These are phyloP conservation scores for Dactylonectria macrodidyma DNA, from an alignment of 2,329 filamentous ascomycete genomes.

Conservation along the genomic window DNA sequence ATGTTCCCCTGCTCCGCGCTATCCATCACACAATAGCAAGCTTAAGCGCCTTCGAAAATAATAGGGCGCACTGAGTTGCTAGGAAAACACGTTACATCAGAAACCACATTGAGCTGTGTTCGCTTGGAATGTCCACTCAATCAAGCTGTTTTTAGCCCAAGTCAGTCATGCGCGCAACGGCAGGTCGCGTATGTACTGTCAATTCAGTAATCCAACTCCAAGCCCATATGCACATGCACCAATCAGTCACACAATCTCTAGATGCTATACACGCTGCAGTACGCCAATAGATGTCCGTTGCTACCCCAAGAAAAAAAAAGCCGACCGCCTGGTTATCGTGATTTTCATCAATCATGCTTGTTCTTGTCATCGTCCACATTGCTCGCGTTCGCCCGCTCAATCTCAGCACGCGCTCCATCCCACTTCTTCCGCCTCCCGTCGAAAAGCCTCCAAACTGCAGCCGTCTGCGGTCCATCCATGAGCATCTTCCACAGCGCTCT, in stretches of 20 bases:
- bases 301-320: background rate
- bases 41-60: too few species aligned
- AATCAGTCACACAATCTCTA: background rate
- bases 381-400: constrained; percentile 30
- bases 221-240: background rate
- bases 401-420: constrained; percentile 38
- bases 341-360: constrained; percentile 22
- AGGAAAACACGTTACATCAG: too few species aligned
- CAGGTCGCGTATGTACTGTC: too few species aligned
- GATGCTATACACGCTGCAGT: background rate
- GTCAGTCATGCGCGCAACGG: too few species aligned
- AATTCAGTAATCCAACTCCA: background rate
- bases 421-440: constrained; percentile 38
- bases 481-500: constrained; percentile 55
- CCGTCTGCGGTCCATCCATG: constrained; percentile 43
- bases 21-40: too few species aligned
- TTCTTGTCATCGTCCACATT: background rate
- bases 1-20: background rate
- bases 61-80: too few species aligned
- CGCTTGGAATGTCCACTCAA: too few species aligned
- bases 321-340: background rate
- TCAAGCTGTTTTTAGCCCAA: too few species aligned
- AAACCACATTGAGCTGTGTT: too few species aligned
- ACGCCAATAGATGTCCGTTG: background rate
- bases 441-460: constrained; percentile 43